Percentiles rank a stretch among this genome's conserved stretches.
Evolutionary conservation across 139 green algal genomes (phyloP).

Genomic region (Picochlorum sp.): DNA sequence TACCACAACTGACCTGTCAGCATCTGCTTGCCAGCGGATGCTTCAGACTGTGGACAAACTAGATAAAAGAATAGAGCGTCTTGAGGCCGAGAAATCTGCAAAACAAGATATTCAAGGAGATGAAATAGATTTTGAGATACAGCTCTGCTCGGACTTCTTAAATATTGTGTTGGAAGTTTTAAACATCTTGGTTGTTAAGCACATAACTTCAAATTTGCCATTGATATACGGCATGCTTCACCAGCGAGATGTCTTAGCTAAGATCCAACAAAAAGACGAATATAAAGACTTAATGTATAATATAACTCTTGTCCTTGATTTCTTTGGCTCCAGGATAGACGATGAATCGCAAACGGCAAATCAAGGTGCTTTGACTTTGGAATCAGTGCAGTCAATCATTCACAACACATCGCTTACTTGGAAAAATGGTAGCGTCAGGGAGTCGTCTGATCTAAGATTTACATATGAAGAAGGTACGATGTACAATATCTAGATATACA

Average conservation of each 20-base stretch:
- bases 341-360: not conserved
- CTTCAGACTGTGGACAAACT: slow-evolving; percentile 38
- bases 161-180: slow-evolving; percentile 79
- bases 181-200: slow-evolving; percentile 57
- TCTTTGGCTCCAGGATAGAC: slow-evolving; percentile 54
- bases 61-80: not conserved
- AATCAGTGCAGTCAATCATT: slow-evolving; percentile 30
- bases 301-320: slow-evolving; percentile 31
- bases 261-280: slow-evolving; percentile 35
- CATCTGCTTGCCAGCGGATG: slow-evolving; percentile 64
- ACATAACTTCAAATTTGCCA: slow-evolving; percentile 31
- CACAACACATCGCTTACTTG: slow-evolving; percentile 27
- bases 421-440: slow-evolving; percentile 33
- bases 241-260: slow-evolving; percentile 21
- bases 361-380: slow-evolving; percentile 1
- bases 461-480: slow-evolving; percentile 57
- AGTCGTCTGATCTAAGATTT: slow-evolving; percentile 51
- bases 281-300: slow-evolving; percentile 63
- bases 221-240: slow-evolving; percentile 88
- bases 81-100: not conserved
- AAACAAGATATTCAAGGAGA: not conserved
- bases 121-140: slow-evolving; percentile 25
- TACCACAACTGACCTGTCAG: slow-evolving; percentile 45
- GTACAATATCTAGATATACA: no score
- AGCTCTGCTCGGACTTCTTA: slow-evolving; percentile 75